Percentiles rank a stretch among this genome's conserved stretches.
Conservation (phyloP, 2,329 filamentous ascomycete genomes). For the Aspergillus felis region DNA sequence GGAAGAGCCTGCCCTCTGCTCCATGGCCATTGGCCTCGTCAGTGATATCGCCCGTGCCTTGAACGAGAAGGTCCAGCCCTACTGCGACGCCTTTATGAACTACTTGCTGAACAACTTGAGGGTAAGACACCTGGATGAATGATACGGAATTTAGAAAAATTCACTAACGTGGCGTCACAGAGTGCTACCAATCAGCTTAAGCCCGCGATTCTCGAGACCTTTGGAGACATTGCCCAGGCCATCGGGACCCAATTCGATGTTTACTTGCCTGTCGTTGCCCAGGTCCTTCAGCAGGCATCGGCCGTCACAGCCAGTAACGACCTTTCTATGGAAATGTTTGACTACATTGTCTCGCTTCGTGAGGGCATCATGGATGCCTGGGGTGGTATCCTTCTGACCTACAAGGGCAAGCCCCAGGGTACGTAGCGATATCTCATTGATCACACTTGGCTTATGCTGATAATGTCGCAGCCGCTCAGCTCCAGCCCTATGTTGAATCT, state of each 20-base stretch:
- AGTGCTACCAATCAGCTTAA: conserved; percentile 93
- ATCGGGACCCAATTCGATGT: conserved; percentile 90
- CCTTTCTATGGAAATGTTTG: conserved; percentile 88
- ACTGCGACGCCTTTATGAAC: conserved; percentile 98
- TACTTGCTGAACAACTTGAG: conserved; percentile 87
- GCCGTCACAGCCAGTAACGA: conserved; percentile 74
- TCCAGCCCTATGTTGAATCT: conserved; percentile 73
- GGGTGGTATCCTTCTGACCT: conserved; percentile 92
- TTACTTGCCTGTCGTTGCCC: conserved; percentile 86
- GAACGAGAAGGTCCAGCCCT: conserved; percentile 85
- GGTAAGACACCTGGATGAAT: conserved; percentile 42
- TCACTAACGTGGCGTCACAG: conserved; percentile 39
- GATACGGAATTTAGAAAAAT: conserved; percentile 8
- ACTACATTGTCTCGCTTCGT: conserved; percentile 90
- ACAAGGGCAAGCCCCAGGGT: conserved; percentile 63
- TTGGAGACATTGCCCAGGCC: conserved; percentile 93
- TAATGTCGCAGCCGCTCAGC: conserved; percentile 54
- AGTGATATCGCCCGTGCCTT: conserved; percentile 93
- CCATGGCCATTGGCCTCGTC: conserved; percentile 95
- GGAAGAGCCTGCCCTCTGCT: conserved; percentile 88
- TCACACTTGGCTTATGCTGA: conserved; percentile 6
- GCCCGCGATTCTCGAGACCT: conserved; percentile 95
- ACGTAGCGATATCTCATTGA: conserved; percentile 11
- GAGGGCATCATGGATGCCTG: conserved; percentile 99
- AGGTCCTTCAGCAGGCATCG: conserved; percentile 90